These are phyloP conservation scores for Ganoderma meredithae DNA, from an alignment of 1,284 basidiomycete species.

Conservation along the genomic window DNA sequence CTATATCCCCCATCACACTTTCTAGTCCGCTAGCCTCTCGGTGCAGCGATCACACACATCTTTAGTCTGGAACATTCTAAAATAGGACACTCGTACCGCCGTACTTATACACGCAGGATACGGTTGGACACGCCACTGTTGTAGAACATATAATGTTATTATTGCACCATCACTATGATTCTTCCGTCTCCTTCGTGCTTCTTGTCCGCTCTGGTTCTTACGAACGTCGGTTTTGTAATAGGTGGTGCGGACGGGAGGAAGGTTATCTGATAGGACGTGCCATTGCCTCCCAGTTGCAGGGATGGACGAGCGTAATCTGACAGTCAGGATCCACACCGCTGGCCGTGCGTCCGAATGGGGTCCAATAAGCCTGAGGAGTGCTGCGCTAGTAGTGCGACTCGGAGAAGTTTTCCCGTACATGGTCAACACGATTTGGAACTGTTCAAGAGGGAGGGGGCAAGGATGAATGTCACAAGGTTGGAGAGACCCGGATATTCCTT, in stretches of 20 bases:
- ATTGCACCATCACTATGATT: not conserved
- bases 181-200: not conserved
- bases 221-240: not conserved
- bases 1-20: not conserved
- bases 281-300: too few relatives aligned
- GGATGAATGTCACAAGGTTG: too few relatives aligned
- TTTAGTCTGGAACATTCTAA: not conserved
- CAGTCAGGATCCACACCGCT: too few relatives aligned
- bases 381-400: too few relatives aligned
- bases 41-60: not conserved
- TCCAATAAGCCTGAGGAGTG: too few relatives aligned
- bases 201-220: not conserved
- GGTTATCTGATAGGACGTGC: not conserved
- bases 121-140: not conserved
- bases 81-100: not conserved
- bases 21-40: not conserved
- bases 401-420: too few relatives aligned
- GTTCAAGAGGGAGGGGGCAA: too few relatives aligned
- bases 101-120: slow-evolving; percentile 1
- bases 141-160: not conserved
- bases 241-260: not conserved
- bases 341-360: too few relatives aligned
- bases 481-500: too few relatives aligned
- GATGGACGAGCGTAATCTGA: too few relatives aligned
- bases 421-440: too few relatives aligned